These are phyloP conservation scores for Calonectria hongkongensis DNA, from an alignment of 2,329 filamentous ascomycete genomes.

Conservation along the genomic window DNA sequence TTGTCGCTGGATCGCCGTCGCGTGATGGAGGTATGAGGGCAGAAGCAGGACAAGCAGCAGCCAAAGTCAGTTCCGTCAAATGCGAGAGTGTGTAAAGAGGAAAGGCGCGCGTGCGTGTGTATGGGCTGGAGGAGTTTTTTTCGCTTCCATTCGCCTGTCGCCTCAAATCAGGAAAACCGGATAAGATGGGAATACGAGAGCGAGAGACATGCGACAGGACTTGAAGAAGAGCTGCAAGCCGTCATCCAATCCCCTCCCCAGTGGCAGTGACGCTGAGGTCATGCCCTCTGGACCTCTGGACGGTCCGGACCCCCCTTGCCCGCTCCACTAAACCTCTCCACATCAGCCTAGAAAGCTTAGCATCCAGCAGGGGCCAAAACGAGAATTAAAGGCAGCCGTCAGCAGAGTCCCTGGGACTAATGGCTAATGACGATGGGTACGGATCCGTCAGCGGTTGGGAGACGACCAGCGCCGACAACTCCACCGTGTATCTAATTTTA, in stretches of 20 bases:
- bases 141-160: constrained; percentile 3
- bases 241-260: constrained; percentile 11
- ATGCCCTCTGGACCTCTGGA: constrained; percentile 12
- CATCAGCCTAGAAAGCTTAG: constrained; percentile 40
- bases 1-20: constrained; percentile 21
- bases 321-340: constrained; percentile 33
- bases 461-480: constrained; percentile 31
- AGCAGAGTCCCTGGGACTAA: background rate
- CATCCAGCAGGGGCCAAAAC: constrained; percentile 17
- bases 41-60: background rate
- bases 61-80: background rate
- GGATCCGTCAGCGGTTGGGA: constrained; percentile 9
- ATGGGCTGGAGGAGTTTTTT: background rate
- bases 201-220: constrained; percentile 31
- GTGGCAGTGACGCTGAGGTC: constrained; percentile 31
- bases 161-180: constrained; percentile 21
- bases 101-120: background rate
- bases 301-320: constrained; percentile 4
- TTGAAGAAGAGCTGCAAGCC: constrained; percentile 17
- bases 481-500: constrained; percentile 5
- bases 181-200: constrained; percentile 33
- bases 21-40: constrained; percentile 12
- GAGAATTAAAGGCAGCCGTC: constrained; percentile 19
- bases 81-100: background rate
- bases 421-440: constrained; percentile 2